Evolutionary conservation across 2,329 filamentous ascomycete genomes (phyloP), one percentile per base, ranked within the genome.

Genomic region (Nigrograna mackinnonii): DNA sequence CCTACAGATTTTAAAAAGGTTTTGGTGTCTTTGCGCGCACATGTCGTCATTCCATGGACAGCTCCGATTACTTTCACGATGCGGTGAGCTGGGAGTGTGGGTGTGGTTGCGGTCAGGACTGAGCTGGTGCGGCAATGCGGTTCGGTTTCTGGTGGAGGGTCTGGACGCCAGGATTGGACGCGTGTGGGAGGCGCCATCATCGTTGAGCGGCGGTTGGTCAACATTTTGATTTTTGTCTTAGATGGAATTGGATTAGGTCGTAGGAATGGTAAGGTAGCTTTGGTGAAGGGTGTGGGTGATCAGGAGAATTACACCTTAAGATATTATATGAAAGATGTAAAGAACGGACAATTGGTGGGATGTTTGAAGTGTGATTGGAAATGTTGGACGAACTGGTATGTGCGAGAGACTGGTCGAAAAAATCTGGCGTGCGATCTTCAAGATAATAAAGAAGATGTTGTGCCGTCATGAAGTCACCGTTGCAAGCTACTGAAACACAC

Each of bases 141-240:
- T 44, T 63, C 61, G n/a, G 50, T 49, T 31, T 60, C 55, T 16
- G 52, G 55, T 33, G 31, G 11, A 33, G 16, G 16, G 11, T 33
- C 18, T 33, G 31, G 11, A 17, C n/a, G 11, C 31, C 31, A 9
- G 11, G 11, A 14, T 12, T 13, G 31, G 30, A 45, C 20, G 16
- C 48, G 39, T 2, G 48, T 43, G 5, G 42, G 52, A 9, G 60
- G 52, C n/a, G 60, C 49, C 45, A 62, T 60, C 63, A 67, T 62
- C 19, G 58, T 67, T 12, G 62, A 66, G 45, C 60, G 62, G 41
- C 62, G 62, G 48, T 67, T 67, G 43, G 63, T 67, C 47, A 67
- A 54, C 60, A 66, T 64, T 17, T 37, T 58, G 32, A 18, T 37
- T 16, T 17, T 26, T 41, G 20, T 33, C 5, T 28, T 39, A n/a